These are phyloP conservation scores for Pyrenopolyporus hunteri DNA, from an alignment of 495 filamentous ascomycete genomes.

Conservation along the genomic window DNA sequence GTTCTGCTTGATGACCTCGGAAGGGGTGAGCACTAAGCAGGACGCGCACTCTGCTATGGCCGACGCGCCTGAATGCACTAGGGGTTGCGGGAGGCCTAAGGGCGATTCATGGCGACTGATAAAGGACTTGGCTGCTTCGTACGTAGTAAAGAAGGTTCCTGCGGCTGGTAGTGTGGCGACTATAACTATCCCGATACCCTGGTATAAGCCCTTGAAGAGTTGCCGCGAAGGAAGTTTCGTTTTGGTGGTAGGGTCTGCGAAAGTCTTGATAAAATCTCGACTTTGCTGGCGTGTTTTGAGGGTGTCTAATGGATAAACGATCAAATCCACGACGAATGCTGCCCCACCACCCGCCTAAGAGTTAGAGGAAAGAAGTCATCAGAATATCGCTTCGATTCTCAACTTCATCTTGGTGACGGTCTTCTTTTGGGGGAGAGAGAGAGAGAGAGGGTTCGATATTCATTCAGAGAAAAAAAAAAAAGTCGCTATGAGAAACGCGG, in stretches of 20 bases:
- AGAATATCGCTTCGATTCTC: not conserved
- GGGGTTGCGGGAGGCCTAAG: slow-evolving; percentile 61
- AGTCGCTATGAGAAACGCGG: too few relatives aligned
- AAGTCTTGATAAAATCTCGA: slow-evolving; percentile 64
- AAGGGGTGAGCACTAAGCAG: slow-evolving; percentile 84
- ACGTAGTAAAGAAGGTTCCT: slow-evolving; percentile 88
- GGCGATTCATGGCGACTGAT: slow-evolving; percentile 42
- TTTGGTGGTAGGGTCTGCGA: slow-evolving; percentile 62
- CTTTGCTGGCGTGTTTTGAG: slow-evolving; percentile 86
- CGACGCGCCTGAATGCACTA: slow-evolving; percentile 74
- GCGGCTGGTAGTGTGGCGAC: slow-evolving; percentile 87
- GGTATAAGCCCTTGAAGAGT: slow-evolving; percentile 79
- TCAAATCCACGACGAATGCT: slow-evolving; percentile 77
- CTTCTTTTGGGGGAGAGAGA: too few relatives aligned
- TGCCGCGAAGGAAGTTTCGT: slow-evolving; percentile 55
- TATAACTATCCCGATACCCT: slow-evolving; percentile 86
- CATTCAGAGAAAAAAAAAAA: too few relatives aligned
- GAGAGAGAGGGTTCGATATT: too few relatives aligned
- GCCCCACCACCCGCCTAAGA: slow-evolving; percentile 78
- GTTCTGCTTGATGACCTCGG: slow-evolving; percentile 93
- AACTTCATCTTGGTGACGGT: too few relatives aligned
- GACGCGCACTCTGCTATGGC: slow-evolving; percentile 78
- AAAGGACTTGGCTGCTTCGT: slow-evolving; percentile 74
- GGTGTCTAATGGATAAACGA: slow-evolving; percentile 85
- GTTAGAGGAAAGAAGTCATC: slow-evolving; percentile 7